These are phyloP conservation scores for Phaeotremella skinneri DNA, from an alignment of 768 basidiomycete species.

Conservation along the genomic window DNA sequence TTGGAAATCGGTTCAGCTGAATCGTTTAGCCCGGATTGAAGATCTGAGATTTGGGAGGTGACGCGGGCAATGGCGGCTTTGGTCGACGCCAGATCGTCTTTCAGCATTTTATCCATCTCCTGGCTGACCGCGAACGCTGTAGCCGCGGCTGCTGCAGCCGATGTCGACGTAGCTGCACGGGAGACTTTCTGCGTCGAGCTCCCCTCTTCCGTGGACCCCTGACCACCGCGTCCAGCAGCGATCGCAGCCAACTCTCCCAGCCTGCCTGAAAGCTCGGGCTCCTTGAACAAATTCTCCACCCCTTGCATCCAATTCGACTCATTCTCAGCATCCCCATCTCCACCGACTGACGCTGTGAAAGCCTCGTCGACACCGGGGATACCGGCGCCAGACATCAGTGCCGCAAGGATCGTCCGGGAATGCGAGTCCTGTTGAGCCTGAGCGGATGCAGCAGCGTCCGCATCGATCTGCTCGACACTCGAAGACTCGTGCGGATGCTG, in stretches of 20 bases:
- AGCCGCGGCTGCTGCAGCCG: conserved; percentile 16
- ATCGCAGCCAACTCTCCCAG: conserved; percentile 40
- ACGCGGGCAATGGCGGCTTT: conserved; percentile 28
- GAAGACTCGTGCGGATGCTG: conserved; percentile 13
- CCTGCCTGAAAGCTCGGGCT: conserved; percentile 33
- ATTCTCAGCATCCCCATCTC: conserved; percentile 17
- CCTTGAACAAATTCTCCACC: conserved; percentile 30
- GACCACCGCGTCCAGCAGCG: conserved; percentile 23
- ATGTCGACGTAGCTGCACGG: background rate
- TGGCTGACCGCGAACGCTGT: conserved; percentile 33
- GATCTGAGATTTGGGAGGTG: conserved; percentile 23
- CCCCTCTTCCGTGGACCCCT: background rate
- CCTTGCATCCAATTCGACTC: conserved; percentile 36
- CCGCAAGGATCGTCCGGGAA: conserved; percentile 39
- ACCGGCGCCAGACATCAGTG: conserved; percentile 34
- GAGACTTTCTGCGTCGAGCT: background rate
- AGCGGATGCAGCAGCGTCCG: background rate
- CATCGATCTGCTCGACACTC: background rate
- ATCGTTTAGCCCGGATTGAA: conserved; percentile 1
- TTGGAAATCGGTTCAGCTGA: conserved; percentile 3
- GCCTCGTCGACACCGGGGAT: conserved; percentile 24
- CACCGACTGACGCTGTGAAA: background rate
- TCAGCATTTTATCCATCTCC: conserved; percentile 37
- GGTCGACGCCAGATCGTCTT: conserved; percentile 37
- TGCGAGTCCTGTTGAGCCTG: conserved; percentile 22